phyloP scores from a whole-genome alignment of 2,329 filamentous ascomycete species.

The Daldinia eschscholtzii region DNA sequence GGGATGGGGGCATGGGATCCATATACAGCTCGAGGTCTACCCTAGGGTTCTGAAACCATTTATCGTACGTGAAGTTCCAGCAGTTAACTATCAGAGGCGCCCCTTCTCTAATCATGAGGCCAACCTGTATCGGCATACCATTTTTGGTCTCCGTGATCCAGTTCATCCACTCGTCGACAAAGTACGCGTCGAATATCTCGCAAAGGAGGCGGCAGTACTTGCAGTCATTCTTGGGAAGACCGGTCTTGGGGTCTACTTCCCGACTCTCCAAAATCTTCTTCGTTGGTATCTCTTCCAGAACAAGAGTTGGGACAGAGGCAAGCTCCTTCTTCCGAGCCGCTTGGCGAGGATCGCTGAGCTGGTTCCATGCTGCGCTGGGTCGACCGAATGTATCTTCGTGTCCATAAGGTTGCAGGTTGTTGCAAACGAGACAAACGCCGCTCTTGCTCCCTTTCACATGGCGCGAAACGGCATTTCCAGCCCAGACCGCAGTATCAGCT shows the following conservation, averaged over 20 bases:
- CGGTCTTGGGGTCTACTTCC: slow-evolving; percentile 32
- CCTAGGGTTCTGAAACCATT: slow-evolving; percentile 36
- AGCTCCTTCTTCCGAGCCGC: slow-evolving; percentile 32
- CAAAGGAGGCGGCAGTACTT: slow-evolving; percentile 39
- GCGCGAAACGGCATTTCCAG: slow-evolving; percentile 26
- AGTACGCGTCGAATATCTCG: slow-evolving; percentile 40
- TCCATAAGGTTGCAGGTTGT: slow-evolving; percentile 1
- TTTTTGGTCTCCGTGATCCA: slow-evolving; percentile 41
- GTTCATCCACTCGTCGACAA: slow-evolving; percentile 42
- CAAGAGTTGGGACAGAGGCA: slow-evolving; percentile 31
- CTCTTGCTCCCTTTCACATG: slow-evolving; percentile 7
- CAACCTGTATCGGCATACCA: slow-evolving; percentile 37
- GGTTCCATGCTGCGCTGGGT: not conserved
- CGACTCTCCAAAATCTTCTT: slow-evolving; percentile 38
- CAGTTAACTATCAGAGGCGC: slow-evolving; percentile 38
- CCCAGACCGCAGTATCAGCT: slow-evolving; percentile 30
- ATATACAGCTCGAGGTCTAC: slow-evolving; percentile 41
- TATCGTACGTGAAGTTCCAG: slow-evolving; percentile 42
- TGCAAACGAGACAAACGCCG: slow-evolving; percentile 3
- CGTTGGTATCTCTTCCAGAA: slow-evolving; percentile 31
- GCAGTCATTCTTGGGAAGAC: slow-evolving; percentile 35
- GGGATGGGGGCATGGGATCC: slow-evolving; percentile 27
- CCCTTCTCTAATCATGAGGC: slow-evolving; percentile 40
- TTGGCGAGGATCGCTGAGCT: not conserved
- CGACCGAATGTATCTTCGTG: slow-evolving; percentile 2